A percentile compares a stretch with the other conserved stretches of the same genome.
Conservation (phyloP, 2,329 filamentous ascomycete genomes). For the Colletotrichum sidae region DNA sequence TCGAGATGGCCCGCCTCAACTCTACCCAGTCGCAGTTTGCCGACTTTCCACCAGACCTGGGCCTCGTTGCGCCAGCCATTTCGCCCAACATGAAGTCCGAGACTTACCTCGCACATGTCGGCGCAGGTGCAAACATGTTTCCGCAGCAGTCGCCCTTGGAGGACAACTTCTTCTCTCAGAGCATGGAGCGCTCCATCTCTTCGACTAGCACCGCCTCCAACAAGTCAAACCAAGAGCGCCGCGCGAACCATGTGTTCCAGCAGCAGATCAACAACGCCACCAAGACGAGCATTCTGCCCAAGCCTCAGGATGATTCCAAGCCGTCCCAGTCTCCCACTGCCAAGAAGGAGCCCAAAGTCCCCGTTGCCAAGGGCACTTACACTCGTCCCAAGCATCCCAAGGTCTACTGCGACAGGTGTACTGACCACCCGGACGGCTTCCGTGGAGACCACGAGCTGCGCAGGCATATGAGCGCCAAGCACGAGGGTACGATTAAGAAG, state of each 20-base stretch:
- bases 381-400: conserved; percentile 77
- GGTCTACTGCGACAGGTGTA: conserved; percentile 77
- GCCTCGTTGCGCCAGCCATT: conserved; percentile 7
- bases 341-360: conserved; percentile 57
- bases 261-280: conserved; percentile 58
- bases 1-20: conserved; percentile 52
- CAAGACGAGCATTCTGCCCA: conserved; percentile 57
- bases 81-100: conserved; percentile 46
- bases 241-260: conserved; percentile 60
- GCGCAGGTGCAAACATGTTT: conserved; percentile 52
- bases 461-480: conserved; percentile 74
- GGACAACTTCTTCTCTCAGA: conserved; percentile 41
- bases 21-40: conserved; percentile 51
- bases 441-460: conserved; percentile 87
- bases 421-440: conserved; percentile 81
- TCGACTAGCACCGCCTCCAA: conserved; percentile 59
- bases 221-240: conserved; percentile 55
- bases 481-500: conserved; percentile 67
- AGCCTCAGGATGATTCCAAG: conserved; percentile 49
- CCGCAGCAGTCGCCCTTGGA: conserved; percentile 46
- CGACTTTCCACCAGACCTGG: conserved; percentile 23
- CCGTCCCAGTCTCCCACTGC: conserved; percentile 38
- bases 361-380: conserved; percentile 56
- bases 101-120: conserved; percentile 49
- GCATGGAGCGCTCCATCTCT: conserved; percentile 63